A percentile compares a stretch with the other conserved stretches of the same genome.
Conservation (phyloP, 768 basidiomycete genomes). For the Candolleomyces aberdarensis region DNA sequence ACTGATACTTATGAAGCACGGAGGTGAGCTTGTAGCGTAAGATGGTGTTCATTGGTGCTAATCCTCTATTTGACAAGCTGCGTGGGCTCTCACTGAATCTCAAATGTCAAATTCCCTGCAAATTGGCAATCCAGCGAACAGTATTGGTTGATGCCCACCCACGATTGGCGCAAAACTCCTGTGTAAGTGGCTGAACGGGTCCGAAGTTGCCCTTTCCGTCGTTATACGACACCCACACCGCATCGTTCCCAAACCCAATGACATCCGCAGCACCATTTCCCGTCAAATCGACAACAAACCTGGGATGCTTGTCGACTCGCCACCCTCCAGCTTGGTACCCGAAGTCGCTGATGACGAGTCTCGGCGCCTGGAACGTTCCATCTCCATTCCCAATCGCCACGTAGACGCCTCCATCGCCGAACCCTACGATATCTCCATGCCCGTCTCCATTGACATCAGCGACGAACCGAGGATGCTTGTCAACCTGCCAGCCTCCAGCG, state of each 20-base stretch:
- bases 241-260: constrained; percentile 1
- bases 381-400: no score
- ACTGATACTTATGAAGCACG: no score
- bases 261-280: constrained; percentile 2
- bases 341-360: constrained; percentile 1
- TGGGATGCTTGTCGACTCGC: background rate
- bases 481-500: no score
- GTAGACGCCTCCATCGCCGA: no score
- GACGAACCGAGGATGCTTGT: no score
- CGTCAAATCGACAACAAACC: background rate
- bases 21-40: no score
- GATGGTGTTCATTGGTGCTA: no score
- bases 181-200: constrained; percentile 1
- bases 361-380: background rate
- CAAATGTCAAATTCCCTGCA: background rate
- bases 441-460: no score
- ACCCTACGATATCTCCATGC: no score
- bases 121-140: constrained; percentile 2
- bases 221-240: constrained; percentile 4
- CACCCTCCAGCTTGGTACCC: background rate
- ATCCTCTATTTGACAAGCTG: no score
- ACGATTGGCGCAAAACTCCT: background rate
- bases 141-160: constrained; percentile 1
- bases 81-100: no score
- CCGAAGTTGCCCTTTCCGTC: constrained; percentile 1